A percentile compares a stretch with the other conserved stretches of the same genome.
Conservation (phyloP, 2,329 filamentous ascomycete genomes). For the Penicillium hordei region DNA sequence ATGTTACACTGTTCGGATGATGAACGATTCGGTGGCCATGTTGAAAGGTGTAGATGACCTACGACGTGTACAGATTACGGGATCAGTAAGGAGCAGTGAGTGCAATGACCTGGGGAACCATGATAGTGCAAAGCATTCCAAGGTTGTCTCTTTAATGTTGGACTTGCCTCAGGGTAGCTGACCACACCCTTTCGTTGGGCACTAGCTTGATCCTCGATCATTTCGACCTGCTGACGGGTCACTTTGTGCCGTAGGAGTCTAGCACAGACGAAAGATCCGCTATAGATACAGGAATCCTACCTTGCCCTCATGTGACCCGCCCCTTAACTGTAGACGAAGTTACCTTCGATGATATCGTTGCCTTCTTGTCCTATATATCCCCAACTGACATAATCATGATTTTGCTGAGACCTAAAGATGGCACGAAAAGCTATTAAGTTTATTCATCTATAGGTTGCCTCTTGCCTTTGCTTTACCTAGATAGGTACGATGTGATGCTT, state of each 20-base stretch:
- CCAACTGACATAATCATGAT: slow-evolving; percentile 19
- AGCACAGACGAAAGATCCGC: background rate
- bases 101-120: background rate
- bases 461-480: background rate
- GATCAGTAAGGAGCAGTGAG: background rate
- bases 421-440: background rate
- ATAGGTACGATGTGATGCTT: slow-evolving; percentile 9
- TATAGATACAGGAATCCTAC: slow-evolving; percentile 13
- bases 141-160: background rate
- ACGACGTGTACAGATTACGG: background rate
- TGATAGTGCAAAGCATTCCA: background rate
- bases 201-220: slow-evolving; percentile 23
- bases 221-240: slow-evolving; percentile 20
- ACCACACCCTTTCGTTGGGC: slow-evolving; percentile 25
- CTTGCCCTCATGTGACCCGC: slow-evolving; percentile 25
- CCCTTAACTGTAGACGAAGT: slow-evolving; percentile 28
- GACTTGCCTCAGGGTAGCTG: slow-evolving; percentile 27
- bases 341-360: slow-evolving; percentile 22
- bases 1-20: slow-evolving; percentile 25
- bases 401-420: slow-evolving; percentile 1
- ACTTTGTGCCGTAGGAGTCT: background rate
- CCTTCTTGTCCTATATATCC: slow-evolving; percentile 24
- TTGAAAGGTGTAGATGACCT: slow-evolving; percentile 31
- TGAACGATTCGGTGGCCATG: slow-evolving; percentile 31
- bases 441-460: background rate